Base-by-base conservation (phyloP, 139 green algal species). In the Picochlorum sp. region DNA sequence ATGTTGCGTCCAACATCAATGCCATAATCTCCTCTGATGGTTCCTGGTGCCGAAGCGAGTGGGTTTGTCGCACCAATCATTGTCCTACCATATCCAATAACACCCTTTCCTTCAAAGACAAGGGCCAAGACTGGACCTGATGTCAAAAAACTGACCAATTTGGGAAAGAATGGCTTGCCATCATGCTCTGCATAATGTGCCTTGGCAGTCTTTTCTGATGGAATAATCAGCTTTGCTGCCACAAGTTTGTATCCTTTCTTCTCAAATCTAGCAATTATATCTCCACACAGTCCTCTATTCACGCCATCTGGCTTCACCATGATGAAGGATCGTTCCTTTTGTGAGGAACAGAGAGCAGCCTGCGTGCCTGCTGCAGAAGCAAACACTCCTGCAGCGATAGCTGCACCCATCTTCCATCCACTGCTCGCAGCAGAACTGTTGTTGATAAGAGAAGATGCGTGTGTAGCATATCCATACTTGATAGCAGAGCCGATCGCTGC, bases 41-140 rank as follows among this genome's bases (percentile, higher is more conserved):
- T 92, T 34, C 85, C 85, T 16, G 85, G 85, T 2, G 78, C 64
- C 26, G 82, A 88, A 11, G 77, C 78, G 20, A 87, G 71, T 0
- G 85, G 85, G 69, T 89, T 92, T 64, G 85, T 92, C 13, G 78
- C 82, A 4, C 85, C 85, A 67, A 92, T 92, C 76, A 92, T 85
- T n/a, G 63, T 80, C 9, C 85, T 60, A 7, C 84, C 85, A 26
- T 73, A 81, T 65, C 80, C 82, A 28, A 92, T 77, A 2, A 83
- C 76, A 18, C 82, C 79, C 61, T 81, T 81, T 54, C 85, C 85
- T 63, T 90, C 83, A 78, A 82, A 92, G 24, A 85, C 69, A 65
- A 82, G 76, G 30, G 70, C 78, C 20, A 85, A 66, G 18, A 82
- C 74, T 24, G 79, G 51, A 4, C 84, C 80, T 21, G 62, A 79